phyloP scores from a whole-genome alignment of 305 asterid genomes.

The Nicotiana rustica region DNA sequence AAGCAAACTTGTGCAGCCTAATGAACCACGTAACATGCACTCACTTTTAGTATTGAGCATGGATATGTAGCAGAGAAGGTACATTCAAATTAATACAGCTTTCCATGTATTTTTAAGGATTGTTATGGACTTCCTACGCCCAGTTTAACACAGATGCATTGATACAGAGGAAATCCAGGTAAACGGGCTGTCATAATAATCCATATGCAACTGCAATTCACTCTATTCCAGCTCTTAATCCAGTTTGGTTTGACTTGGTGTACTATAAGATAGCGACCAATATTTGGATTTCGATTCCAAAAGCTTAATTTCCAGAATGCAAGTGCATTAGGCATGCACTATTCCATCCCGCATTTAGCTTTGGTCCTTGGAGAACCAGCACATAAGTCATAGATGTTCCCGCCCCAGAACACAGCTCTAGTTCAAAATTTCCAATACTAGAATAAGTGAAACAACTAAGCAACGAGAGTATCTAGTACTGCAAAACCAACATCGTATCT shows the following conservation, averaged over 20 bases:
- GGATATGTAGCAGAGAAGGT: conserved; percentile 7
- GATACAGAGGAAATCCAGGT: not conserved
- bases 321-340: not conserved
- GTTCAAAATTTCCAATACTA: not conserved
- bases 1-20: conserved; percentile 1
- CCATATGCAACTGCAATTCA: conserved; percentile 2
- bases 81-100: not conserved
- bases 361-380: not conserved
- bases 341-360: not conserved
- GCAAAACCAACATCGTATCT: not conserved
- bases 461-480: not conserved
- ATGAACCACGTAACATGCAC: not conserved
- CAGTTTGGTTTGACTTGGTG: not conserved
- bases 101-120: not conserved
- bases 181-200: not conserved
- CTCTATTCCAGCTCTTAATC: not conserved
- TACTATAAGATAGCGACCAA: not conserved
- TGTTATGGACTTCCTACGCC: not conserved
- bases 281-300: not conserved
- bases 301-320: not conserved
- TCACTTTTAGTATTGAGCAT: not conserved
- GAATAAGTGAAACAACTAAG: not conserved
- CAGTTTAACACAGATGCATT: not conserved
- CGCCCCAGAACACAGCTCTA: not conserved
- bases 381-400: not conserved